Conservation (phyloP, 164 flowering plant species). For the Dillenia suffruticosa region DNA sequence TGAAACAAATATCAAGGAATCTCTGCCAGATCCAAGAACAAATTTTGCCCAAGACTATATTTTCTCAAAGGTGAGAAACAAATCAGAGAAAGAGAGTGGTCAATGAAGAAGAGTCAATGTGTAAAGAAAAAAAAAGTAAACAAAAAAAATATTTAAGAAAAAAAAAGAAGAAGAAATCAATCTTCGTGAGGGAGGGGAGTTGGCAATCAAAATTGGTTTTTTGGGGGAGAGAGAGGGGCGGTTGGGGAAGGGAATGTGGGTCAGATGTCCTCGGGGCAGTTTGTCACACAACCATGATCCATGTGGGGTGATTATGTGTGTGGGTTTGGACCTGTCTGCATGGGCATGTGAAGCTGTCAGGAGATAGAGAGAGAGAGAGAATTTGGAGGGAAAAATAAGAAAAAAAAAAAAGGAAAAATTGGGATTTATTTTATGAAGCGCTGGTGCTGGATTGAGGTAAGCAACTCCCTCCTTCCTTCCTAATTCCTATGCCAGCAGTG, state of each 20-base stretch:
- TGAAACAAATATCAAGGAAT: too few relatives aligned
- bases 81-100: too few relatives aligned
- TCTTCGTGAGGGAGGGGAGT: conserved; percentile 5
- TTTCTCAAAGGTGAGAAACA: too few relatives aligned
- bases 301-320: conserved; percentile 31
- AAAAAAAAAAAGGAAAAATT: too few relatives aligned
- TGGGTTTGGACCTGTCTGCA: conserved; percentile 31
- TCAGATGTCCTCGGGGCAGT: conserved; percentile 12
- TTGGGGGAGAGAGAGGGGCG: conserved; percentile 4
- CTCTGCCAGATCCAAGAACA: too few relatives aligned
- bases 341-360: conserved; percentile 65
- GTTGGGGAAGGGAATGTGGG: conserved; percentile 6
- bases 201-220: neutral
- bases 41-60: too few relatives aligned
- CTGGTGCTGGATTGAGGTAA: neutral
- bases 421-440: conserved; percentile 45
- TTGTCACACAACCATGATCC: conserved; percentile 27
- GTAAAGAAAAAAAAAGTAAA: too few relatives aligned
- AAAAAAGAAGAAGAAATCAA: conserved; percentile 12
- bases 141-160: conserved; percentile 1
- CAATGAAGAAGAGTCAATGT: too few relatives aligned
- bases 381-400: conserved; percentile 12
- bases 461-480: too few relatives aligned
- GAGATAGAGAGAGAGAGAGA: conserved; percentile 1
- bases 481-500: too few relatives aligned